These are phyloP conservation scores for Claviceps monticola DNA, from an alignment of 2,329 filamentous ascomycete genomes.

Conservation along the genomic window DNA sequence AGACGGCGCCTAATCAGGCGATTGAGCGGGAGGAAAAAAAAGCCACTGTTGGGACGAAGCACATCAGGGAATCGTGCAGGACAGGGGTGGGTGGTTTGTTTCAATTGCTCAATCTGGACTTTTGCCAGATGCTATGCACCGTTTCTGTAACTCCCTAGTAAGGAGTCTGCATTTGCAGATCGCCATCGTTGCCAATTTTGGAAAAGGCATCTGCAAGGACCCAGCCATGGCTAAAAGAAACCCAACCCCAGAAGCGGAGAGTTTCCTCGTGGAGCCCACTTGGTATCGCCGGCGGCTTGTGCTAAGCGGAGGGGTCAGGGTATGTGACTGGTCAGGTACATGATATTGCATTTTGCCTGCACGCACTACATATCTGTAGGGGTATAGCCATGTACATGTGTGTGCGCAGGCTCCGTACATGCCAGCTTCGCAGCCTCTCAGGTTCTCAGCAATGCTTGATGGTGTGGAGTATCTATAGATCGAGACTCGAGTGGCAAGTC, in stretches of 20 bases:
- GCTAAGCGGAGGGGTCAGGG: background rate
- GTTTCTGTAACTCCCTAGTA: background rate
- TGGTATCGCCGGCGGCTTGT: constrained; percentile 2
- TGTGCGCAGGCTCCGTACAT: too few species aligned
- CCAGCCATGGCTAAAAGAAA: background rate
- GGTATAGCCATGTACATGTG: too few species aligned
- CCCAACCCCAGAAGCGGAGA: background rate
- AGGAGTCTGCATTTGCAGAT: background rate
- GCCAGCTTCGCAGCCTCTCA: too few species aligned
- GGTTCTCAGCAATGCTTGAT: too few species aligned
- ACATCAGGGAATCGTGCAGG: background rate
- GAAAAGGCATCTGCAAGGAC: constrained; percentile 1
- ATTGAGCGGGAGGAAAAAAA: background rate
- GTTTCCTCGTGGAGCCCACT: background rate
- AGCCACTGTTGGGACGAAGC: background rate
- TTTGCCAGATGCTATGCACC: background rate
- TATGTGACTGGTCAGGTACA: background rate
- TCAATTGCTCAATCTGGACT: background rate
- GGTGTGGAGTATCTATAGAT: too few species aligned
- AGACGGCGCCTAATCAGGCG: background rate
- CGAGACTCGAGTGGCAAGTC: too few species aligned
- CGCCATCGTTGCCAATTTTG: background rate
- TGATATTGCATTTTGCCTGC: background rate
- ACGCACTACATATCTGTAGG: too few species aligned
- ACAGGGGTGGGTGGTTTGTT: background rate